phyloP scores from a whole-genome alignment of 2,329 filamentous ascomycete species.

The Basipetospora chlamydospora region DNA sequence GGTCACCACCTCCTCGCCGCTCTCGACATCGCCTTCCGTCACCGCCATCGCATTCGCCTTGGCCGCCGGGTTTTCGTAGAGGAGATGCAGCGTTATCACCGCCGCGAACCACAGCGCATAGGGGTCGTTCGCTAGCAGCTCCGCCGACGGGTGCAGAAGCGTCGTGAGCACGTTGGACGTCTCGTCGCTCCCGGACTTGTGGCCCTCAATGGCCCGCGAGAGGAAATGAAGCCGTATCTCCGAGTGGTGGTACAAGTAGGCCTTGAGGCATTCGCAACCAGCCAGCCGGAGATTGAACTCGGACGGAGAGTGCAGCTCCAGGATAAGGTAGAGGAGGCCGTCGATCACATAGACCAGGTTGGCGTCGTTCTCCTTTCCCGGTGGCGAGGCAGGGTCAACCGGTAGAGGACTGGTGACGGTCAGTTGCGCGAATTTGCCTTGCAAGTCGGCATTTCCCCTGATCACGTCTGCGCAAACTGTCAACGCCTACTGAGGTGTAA shows the following conservation, averaged over 20 bases:
- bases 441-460: conserved; percentile 60
- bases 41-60: conserved; percentile 70
- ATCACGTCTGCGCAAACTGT: conserved; percentile 81
- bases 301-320: conserved; percentile 51
- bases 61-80: conserved; percentile 65
- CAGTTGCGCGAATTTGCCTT: conserved; percentile 80
- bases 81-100: conserved; percentile 70
- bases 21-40: conserved; percentile 75
- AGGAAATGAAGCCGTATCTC: conserved; percentile 78
- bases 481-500: conserved; percentile 43
- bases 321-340: conserved; percentile 68
- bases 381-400: conserved; percentile 20
- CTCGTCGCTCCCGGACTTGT: conserved; percentile 62
- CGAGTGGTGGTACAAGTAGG: conserved; percentile 73
- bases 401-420: conserved; percentile 41
- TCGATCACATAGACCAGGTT: conserved; percentile 79
- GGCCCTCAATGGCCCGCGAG: conserved; percentile 75
- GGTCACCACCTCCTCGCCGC: conserved; percentile 87
- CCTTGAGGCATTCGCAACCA: conserved; percentile 80
- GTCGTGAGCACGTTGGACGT: conserved; percentile 81
- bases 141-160: conserved; percentile 50
- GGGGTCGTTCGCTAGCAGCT: conserved; percentile 54
- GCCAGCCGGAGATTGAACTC: conserved; percentile 71
- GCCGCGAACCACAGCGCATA: conserved; percentile 86
- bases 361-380: conserved; percentile 30